Evolutionary conservation across 805 yeast genomes (phyloP), one percentile per base, ranked within the genome.

Genomic region (Dipodascopsis tothii): DNA sequence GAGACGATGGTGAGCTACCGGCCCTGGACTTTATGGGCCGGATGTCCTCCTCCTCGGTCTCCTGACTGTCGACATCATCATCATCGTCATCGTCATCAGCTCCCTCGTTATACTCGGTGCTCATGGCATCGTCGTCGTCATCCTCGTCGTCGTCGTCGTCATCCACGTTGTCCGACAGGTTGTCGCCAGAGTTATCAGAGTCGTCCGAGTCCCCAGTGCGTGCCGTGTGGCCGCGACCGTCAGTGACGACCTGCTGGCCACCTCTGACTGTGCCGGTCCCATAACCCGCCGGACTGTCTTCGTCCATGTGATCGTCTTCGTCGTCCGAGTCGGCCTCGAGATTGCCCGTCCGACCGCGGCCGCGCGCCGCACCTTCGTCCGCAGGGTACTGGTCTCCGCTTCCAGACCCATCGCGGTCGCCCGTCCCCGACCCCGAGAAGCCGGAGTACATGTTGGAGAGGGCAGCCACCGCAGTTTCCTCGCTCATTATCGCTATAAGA

Each of bases 31-130:
- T 1, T 22, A 20, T 21, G 19, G 28, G 7, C 28, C 40, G 46
- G 20, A 41, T 23, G 27, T 48, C 50, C 16, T 48, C 52, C 21
- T 45, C 52, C 20, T 45, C 50, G 9, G 52, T 45, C 30, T 48
- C 52, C 20, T 44, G 48, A 21, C 51, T 48, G 33, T 48, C 51
- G 18, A 35, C 43, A 18, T 44, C 49, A 17, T 46, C 49, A 9
- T 36, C 41, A 9, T 34, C 51, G 18, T 21, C 36, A 23, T 19
- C 39, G 17, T 33, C 47, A 16, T 44, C 51, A 16, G 3, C 39
- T 21, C 14, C 14, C 14, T 25, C 30, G 14, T 14, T 25, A 9
- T 25, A 9, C 9, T 25, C 30, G 14, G 14, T 25, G 30, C 30
- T 25, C 9, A 14, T 9, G 14, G 9, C 30, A 25, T 25, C 30